Conservation (phyloP, 2,329 filamentous ascomycete genomes). For the Trichoderma sp. region DNA sequence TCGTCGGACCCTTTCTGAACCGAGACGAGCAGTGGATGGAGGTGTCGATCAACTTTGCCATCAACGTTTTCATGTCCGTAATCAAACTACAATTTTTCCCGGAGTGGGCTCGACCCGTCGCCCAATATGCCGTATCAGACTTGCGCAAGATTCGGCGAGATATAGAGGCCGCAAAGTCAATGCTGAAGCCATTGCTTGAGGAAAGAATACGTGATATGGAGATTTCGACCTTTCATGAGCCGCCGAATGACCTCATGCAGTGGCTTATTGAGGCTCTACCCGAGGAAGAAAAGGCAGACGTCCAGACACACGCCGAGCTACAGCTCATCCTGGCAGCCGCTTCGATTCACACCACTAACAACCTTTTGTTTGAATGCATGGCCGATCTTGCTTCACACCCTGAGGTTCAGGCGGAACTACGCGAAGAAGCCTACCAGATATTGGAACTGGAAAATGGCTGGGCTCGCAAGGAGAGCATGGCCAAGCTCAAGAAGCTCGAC, state of each 20-base stretch:
- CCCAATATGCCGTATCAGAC: conserved; percentile 47
- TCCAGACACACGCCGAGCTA: conserved; percentile 40
- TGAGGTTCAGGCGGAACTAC: conserved; percentile 47
- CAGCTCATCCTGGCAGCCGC: conserved; percentile 46
- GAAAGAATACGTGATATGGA: conserved; percentile 45
- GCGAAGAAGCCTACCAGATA: conserved; percentile 47
- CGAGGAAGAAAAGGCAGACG: conserved; percentile 38
- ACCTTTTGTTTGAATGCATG: conserved; percentile 47
- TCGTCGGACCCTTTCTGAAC: conserved; percentile 51
- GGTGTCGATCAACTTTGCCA: conserved; percentile 49
- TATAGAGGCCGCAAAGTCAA: conserved; percentile 41
- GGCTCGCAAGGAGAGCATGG: conserved; percentile 43
- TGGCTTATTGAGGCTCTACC: conserved; percentile 45
- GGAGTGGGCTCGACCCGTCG: conserved; percentile 47
- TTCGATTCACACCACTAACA: conserved; percentile 47
- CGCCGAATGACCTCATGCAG: conserved; percentile 44
- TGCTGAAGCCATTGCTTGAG: conserved; percentile 47
- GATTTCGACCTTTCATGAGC: conserved; percentile 35
- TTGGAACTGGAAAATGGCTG: conserved; percentile 43
- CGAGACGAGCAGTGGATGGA: conserved; percentile 55
- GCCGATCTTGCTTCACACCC: conserved; percentile 49
- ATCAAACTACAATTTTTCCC: conserved; percentile 53
- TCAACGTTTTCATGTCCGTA: conserved; percentile 48
- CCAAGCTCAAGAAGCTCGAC: conserved; percentile 46
- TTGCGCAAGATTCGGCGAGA: conserved; percentile 45